A percentile compares a stretch with the other conserved stretches of the same genome.
Evolutionary conservation across 495 filamentous ascomycete genomes (phyloP).

Genomic region (Penicillium desertorum): DNA sequence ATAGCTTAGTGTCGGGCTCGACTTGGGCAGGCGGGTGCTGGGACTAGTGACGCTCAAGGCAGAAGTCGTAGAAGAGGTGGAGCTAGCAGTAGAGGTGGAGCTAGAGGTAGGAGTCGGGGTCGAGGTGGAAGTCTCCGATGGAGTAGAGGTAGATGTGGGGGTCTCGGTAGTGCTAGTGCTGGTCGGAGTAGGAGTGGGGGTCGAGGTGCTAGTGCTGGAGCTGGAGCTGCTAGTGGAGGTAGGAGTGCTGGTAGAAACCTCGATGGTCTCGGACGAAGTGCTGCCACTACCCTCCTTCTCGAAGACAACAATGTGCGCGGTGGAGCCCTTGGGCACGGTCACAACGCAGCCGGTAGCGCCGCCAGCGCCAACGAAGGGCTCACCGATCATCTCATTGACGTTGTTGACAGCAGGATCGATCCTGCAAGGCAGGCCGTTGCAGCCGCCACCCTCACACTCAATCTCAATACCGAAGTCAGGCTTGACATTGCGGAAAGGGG

Average conservation of each 20-base stretch:
- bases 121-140: conserved; percentile 26
- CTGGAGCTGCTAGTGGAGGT: conserved; percentile 22
- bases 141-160: conserved; percentile 21
- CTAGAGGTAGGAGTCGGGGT: conserved; percentile 16
- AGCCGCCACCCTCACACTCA: conserved; percentile 63
- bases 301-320: conserved; percentile 69
- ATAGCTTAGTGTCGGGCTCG: conserved; percentile 13
- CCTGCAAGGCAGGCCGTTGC: conserved; percentile 72
- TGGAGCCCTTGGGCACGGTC: conserved; percentile 66
- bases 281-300: conserved; percentile 34
- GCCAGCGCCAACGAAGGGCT: conserved; percentile 58
- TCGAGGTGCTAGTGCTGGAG: conserved; percentile 30
- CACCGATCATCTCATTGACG: conserved; percentile 60
- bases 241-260: conserved; percentile 20
- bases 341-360: conserved; percentile 77
- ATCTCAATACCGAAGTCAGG: conserved; percentile 71
- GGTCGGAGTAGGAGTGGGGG: conserved; percentile 19
- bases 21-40: conserved; percentile 31
- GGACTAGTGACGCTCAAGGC: conserved; percentile 39
- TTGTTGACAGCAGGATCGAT: conserved; percentile 64
- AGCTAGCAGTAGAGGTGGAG: conserved; percentile 10
- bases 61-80: conserved; percentile 26
- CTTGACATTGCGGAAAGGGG: conserved; percentile 55
- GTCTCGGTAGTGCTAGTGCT: conserved; percentile 29
- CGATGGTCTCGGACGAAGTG: conserved; percentile 18